Evolutionary conservation across 306 rosid genomes (phyloP).

Genomic region (Pterocarpus macrocarpus): DNA sequence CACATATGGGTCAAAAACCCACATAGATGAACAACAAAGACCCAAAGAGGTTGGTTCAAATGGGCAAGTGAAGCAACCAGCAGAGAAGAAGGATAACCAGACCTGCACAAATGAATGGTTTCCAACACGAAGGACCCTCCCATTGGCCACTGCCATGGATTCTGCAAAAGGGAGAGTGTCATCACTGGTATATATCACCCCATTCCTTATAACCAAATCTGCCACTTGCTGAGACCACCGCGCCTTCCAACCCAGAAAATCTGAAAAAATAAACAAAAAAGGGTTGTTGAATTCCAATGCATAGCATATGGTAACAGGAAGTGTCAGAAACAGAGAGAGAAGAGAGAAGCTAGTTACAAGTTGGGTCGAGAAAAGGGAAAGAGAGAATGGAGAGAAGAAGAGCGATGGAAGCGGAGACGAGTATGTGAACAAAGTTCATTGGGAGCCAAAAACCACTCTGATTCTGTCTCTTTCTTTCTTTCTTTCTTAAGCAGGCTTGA

Average conservation of each 20-base stretch:
- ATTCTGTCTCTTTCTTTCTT: too few species aligned
- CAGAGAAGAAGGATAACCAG: background rate
- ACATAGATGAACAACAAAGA: constrained; percentile 1
- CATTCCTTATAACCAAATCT: constrained; percentile 73
- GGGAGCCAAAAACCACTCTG: too few species aligned
- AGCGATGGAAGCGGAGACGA: constrained; percentile 43
- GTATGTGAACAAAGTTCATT: constrained; percentile 28
- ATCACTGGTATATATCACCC: constrained; percentile 71
- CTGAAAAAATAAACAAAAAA: constrained; percentile 8
- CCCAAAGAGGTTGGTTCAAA: background rate
- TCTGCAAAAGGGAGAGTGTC: constrained; percentile 79
- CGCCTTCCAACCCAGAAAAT: constrained; percentile 40
- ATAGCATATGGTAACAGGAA: background rate
- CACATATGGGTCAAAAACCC: background rate
- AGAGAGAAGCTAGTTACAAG: background rate
- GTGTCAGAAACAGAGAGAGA: background rate
- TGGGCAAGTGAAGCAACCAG: background rate
- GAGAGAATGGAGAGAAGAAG: constrained; percentile 50
- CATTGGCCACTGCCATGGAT: constrained; percentile 75
- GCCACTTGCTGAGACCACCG: constrained; percentile 44
- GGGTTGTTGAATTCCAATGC: background rate
- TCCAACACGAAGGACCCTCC: constrained; percentile 77
- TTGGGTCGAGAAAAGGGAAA: constrained; percentile 35
- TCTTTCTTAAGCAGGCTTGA: too few species aligned
- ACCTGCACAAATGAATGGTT: constrained; percentile 74